phyloP scores from a whole-genome alignment of 768 basidiomycete species.

The Coprinopsis marcescibilis region DNA sequence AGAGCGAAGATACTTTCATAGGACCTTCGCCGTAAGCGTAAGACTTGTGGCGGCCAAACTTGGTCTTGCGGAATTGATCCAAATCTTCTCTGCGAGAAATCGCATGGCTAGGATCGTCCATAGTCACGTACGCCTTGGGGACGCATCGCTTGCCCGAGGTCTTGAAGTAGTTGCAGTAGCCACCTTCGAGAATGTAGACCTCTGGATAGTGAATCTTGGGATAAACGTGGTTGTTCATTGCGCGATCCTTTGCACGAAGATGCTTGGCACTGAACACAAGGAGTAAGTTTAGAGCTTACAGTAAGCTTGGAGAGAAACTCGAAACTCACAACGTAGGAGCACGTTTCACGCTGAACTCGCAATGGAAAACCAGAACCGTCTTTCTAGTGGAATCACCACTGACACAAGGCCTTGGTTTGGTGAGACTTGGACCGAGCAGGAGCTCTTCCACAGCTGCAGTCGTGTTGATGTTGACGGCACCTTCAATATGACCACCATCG shows the following conservation, averaged over 20 bases:
- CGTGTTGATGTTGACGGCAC: constrained; percentile 89
- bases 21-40: constrained; percentile 85
- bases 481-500: constrained; percentile 85
- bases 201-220: constrained; percentile 95
- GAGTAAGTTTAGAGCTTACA: not conserved
- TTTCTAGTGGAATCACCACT: constrained; percentile 74
- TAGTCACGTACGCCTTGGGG: constrained; percentile 79
- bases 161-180: constrained; percentile 86
- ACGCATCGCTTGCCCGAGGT: constrained; percentile 64
- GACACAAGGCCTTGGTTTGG: constrained; percentile 58
- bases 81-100: constrained; percentile 78
- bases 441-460: constrained; percentile 74
- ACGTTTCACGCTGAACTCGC: constrained; percentile 93
- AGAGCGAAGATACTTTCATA: constrained; percentile 31
- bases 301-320: constrained; percentile 1
- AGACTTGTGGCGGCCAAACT: constrained; percentile 86
- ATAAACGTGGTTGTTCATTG: constrained; percentile 82
- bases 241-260: constrained; percentile 84
- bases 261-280: constrained; percentile 72
- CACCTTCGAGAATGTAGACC: constrained; percentile 94
- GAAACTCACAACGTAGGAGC: constrained; percentile 86
- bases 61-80: constrained; percentile 85
- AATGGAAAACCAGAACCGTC: constrained; percentile 92
- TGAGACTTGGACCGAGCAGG: constrained; percentile 52
- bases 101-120: constrained; percentile 90